Conservation (phyloP, 305 asterid genomes). For the Ajuga reptans region DNA sequence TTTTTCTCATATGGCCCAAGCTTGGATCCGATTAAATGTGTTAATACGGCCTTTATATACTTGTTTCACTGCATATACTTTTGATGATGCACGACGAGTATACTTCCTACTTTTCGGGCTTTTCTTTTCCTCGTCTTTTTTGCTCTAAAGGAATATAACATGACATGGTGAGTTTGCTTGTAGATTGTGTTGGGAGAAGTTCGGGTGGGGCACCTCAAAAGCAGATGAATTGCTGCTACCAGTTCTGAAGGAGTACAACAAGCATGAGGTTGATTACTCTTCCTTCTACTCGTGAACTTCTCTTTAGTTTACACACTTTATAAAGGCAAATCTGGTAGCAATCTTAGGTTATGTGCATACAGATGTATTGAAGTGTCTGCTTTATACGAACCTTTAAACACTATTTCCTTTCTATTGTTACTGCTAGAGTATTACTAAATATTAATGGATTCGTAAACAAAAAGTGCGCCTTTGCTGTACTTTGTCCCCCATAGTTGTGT, state of each 20-base stretch:
- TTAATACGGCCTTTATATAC: neutral
- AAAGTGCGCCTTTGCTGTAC: too few species aligned
- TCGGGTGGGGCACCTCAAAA: constrained; percentile 76
- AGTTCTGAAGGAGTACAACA: constrained; percentile 78
- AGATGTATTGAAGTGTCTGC: neutral
- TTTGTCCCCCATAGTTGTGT: too few species aligned
- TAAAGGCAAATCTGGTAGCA: neutral
- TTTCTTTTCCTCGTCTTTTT: neutral
- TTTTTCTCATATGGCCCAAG: too few species aligned
- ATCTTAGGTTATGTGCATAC: neutral
- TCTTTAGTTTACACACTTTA: neutral
- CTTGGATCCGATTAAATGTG: neutral
- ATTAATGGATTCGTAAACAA: too few species aligned
- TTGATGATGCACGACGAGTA: neutral
- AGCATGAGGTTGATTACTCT: constrained; percentile 61
- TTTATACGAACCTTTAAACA: too few species aligned
- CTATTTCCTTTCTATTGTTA: neutral
- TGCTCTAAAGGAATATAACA: neutral
- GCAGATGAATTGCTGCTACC: constrained; percentile 83
- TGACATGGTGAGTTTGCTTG: constrained; percentile 17
- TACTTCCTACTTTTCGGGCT: neutral
- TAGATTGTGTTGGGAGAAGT: constrained; percentile 94
- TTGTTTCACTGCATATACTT: neutral
- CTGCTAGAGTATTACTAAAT: neutral
- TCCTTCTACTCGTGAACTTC: neutral